Base-by-base conservation (phyloP, 78 protist genomes). In the Chrysochromulina tobinii region DNA sequence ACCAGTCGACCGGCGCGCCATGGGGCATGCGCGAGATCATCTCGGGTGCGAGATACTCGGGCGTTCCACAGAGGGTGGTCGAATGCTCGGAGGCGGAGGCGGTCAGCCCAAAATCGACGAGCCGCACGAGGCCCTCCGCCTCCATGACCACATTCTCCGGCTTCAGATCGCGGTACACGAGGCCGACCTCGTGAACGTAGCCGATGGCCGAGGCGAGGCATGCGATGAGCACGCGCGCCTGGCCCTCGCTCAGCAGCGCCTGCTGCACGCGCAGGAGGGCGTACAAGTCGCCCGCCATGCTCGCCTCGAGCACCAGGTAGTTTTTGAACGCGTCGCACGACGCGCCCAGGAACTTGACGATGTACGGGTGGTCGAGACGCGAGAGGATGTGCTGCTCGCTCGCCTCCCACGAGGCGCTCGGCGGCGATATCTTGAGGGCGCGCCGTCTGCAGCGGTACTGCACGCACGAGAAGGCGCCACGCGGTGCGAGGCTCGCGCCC, bases 1-100 rank as follows among this genome's bases (percentile, higher is more conserved):
- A 90, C 83, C 81, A 90, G 81, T 90, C 92, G 23, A 90, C 92
- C 21, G 64, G 58, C 17, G 12, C 2, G 77, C 15, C 27, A 66
- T 90, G 81, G 27, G 54, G 83, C 9, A 55, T 38, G 20, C 68
- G 85, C 18, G n/a, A 14, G 21, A 93, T 38, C 58, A 93, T 57
- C 64, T 93, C 95, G 11, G 95, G 95, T 4, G 92, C 67, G 3
- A 93, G 87, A n/a, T 93, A 93, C 89, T 89, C 92, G 15, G 1
- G 23, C 8, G 94, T 93, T 81, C 91, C 92, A 3, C 59, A 27
- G 17, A 83, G 6, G 2, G 90, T 79, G 88, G 20, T 17, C 25
- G 59, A 38, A 14, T 5, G 21, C 57, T 50, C 84, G 27, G 58
- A 23, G 79, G n/a, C 3, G 27, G 58, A 6, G n/a, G 48, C 51